Percentiles rank a stretch among this genome's conserved stretches.
phyloP scores from a whole-genome alignment of 2,329 filamentous ascomycete species.

The Fusarium sp. region DNA sequence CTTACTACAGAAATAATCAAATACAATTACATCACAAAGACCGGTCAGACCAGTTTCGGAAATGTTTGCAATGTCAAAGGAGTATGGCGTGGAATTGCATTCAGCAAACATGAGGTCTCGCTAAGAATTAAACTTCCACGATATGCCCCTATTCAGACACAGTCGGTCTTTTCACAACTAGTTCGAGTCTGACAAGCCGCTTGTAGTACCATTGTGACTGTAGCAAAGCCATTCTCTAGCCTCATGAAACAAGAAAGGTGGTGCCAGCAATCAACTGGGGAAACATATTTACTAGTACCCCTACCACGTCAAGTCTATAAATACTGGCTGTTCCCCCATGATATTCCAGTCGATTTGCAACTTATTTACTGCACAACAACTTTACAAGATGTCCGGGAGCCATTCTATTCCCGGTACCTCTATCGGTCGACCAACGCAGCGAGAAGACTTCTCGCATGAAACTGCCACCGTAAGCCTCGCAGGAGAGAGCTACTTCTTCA shows the following conservation, averaged over 20 bases:
- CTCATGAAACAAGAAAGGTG: constrained; percentile 18
- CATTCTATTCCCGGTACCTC: background rate
- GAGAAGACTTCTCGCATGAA: constrained; percentile 23
- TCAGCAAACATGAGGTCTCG: background rate
- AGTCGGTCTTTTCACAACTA: constrained; percentile 18
- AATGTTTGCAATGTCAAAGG: background rate
- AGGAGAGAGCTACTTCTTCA: constrained; percentile 35
- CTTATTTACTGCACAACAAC: background rate
- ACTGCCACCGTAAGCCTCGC: constrained; percentile 28
- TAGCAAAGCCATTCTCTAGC: background rate
- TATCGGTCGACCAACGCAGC: background rate
- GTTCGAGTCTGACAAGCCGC: background rate
- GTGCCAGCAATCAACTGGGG: background rate
- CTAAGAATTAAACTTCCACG: background rate
- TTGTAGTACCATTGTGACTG: constrained; percentile 11
- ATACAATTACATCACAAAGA: background rate
- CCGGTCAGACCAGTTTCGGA: background rate
- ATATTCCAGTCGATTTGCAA: background rate
- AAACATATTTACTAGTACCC: background rate
- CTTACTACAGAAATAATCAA: background rate
- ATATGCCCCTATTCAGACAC: background rate
- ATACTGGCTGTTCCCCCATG: background rate
- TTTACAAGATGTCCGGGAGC: background rate
- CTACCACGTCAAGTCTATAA: background rate
- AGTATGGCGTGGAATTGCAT: background rate